Evolutionary conservation across 306 rosid species (phyloP).

Genomic region (barrel medic (Medicago truncatula)): MtrunA17r5.0-ANR NC_053042.1:43704001-43704500

Average conservation of each 20-base stretch:
- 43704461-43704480: conserved; percentile 14
- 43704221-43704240: not conserved
- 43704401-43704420: conserved; percentile 28
- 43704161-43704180: conserved; percentile 11
- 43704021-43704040: not conserved
- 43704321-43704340: conserved; percentile 6
- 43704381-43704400: conserved; percentile 3
- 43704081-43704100: not conserved
- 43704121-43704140: conserved; percentile 43
- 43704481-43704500: not conserved
- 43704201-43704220: conserved; percentile 14
- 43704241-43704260: not conserved
- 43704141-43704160: conserved; percentile 26
- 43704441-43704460: conserved; percentile 5
- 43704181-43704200: conserved; percentile 20
- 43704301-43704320: conserved; percentile 19
- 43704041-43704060: not conserved
- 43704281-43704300: not conserved
- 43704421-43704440: not conserved
- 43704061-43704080: conserved; percentile 8
- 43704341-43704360: conserved; percentile 27
- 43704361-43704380: conserved; percentile 35
- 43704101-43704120: conserved; percentile 32
- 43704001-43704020: not conserved
- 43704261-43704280: not conserved